Conservation (phyloP, 192 early-diverging fungal species). For the Rhizophagus sp. region DNA sequence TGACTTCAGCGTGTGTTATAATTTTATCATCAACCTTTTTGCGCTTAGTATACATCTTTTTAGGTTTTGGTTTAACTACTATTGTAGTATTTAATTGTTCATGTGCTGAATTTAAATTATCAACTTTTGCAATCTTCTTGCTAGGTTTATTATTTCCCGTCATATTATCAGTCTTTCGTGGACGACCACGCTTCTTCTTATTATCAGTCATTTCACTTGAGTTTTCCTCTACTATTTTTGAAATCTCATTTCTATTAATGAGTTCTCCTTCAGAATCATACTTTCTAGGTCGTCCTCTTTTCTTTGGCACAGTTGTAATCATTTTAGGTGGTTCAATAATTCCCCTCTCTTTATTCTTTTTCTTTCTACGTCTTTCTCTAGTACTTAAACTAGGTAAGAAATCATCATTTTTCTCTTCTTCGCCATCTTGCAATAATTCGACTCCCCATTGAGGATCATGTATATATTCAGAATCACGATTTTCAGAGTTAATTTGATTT, state of each 20-base stretch:
- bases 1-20: not conserved
- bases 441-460: not conserved
- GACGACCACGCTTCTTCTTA: conserved; percentile 12
- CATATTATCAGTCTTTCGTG: not conserved
- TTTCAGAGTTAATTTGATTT: not conserved
- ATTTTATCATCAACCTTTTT: not conserved
- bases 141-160: not conserved
- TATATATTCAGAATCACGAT: not conserved
- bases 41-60: too few species aligned
- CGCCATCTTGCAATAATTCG: not conserved
- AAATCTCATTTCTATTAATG: not conserved
- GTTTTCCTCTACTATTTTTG: not conserved
- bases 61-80: too few species aligned
- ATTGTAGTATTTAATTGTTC: not conserved
- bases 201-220: not conserved
- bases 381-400: not conserved
- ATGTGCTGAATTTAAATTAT: not conserved
- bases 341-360: not conserved
- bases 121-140: not conserved
- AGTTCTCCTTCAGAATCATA: not conserved
- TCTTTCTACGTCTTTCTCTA: conserved; percentile 18
- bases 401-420: conserved; percentile 13
- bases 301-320: not conserved
- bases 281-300: conserved; percentile 14
- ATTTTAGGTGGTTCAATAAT: not conserved